Percentiles rank a stretch among this genome's conserved stretches.
Evolutionary conservation across 139 green algal species (phyloP).

Genomic region (Chlorella sp.): DNA sequence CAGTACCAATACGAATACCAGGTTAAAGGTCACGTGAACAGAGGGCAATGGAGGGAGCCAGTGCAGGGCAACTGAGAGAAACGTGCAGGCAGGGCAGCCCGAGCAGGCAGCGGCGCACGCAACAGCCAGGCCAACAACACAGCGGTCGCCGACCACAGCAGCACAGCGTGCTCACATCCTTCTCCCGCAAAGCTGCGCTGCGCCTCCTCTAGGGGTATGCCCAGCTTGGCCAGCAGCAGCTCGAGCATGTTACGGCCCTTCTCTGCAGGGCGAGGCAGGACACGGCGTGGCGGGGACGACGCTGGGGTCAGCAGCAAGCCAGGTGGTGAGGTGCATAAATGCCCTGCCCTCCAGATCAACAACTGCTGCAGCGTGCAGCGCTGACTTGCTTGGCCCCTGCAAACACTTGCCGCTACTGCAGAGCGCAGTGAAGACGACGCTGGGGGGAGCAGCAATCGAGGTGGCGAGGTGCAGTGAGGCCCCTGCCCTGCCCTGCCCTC

Average conservation of each 20-base stretch:
- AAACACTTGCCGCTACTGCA: no score
- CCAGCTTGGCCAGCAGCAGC: slow-evolving; percentile 81
- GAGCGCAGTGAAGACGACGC: no score
- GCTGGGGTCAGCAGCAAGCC: not conserved
- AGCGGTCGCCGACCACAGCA: not conserved
- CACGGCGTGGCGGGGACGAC: not conserved
- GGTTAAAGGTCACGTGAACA: no score
- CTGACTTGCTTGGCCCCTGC: no score
- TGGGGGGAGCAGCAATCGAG: no score
- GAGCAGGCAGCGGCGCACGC: not conserved
- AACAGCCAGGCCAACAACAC: not conserved
- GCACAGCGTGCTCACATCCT: slow-evolving; percentile 7
- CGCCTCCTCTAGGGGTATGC: slow-evolving; percentile 68
- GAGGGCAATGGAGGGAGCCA: not conserved
- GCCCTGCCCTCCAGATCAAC: not conserved
- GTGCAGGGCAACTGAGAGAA: not conserved
- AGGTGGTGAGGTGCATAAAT: not conserved
- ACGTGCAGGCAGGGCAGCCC: not conserved
- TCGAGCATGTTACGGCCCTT: slow-evolving; percentile 71
- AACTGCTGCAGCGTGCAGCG: no score
- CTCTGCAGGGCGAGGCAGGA: slow-evolving; percentile 39
- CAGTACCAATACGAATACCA: not conserved
- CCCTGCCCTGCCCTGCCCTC: no score
- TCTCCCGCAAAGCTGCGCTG: slow-evolving; percentile 37
- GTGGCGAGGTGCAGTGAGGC: no score